Conservation (phyloP, 106 monocot genomes). For the Phalaenopsis equestris region DNA sequence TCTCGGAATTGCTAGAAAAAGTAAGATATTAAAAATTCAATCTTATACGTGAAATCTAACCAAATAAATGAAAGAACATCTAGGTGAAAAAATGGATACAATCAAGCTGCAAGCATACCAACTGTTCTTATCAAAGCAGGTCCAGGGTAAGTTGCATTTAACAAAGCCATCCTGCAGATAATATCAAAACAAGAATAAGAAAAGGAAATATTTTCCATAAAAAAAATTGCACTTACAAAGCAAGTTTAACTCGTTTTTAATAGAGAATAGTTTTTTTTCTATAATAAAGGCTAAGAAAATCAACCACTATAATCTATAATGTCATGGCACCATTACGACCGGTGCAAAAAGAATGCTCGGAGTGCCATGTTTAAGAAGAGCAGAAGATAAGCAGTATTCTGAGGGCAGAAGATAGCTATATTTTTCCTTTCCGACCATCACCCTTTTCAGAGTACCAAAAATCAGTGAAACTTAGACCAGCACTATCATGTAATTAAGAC, state of each 20-base stretch:
- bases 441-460: too few relatives aligned
- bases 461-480: too few relatives aligned
- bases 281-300: neutral
- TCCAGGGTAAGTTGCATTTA: neutral
- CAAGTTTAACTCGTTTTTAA: neutral
- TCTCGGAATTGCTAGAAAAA: neutral
- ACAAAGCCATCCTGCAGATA: conserved; percentile 4
- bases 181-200: neutral
- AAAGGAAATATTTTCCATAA: neutral
- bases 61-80: neutral
- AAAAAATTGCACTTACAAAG: neutral
- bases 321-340: neutral
- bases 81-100: neutral
- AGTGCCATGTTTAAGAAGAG: too few relatives aligned
- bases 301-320: neutral
- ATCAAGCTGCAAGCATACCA: neutral
- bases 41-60: neutral
- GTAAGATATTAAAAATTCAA: neutral
- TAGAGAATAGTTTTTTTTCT: neutral
- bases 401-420: too few relatives aligned
- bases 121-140: neutral
- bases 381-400: too few relatives aligned
- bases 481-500: too few relatives aligned
- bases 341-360: neutral
- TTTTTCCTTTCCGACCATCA: too few relatives aligned